These are phyloP conservation scores for Tolypocladium paradoxum DNA, from an alignment of 2,329 filamentous ascomycete species.

Conservation along the genomic window DNA sequence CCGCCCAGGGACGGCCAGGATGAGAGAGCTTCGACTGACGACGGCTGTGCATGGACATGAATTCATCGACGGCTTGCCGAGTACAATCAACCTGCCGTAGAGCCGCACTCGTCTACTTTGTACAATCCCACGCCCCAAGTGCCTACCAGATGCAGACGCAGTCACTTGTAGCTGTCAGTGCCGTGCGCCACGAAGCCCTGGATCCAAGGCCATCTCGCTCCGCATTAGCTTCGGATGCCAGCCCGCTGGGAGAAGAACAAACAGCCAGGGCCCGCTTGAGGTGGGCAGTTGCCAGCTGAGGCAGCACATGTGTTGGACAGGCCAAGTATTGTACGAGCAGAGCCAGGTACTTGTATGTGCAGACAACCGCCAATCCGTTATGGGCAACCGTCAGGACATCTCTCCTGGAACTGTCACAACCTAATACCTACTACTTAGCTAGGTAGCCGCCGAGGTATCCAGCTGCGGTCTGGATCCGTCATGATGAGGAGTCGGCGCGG, in stretches of 20 bases:
- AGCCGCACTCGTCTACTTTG: background rate
- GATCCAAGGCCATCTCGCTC: background rate
- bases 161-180: background rate
- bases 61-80: background rate
- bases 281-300: background rate
- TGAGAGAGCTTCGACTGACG: background rate
- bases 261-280: background rate
- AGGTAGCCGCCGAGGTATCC: background rate
- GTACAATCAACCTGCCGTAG: background rate
- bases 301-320: background rate
- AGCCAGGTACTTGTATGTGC: background rate
- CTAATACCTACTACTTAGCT: background rate
- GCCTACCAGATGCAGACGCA: background rate
- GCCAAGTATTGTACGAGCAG: background rate
- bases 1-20: background rate
- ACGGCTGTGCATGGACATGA: background rate
- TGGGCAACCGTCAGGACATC: background rate
- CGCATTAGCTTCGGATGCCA: background rate
- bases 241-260: background rate
- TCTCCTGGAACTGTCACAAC: too few species aligned
- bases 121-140: background rate
- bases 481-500: background rate
- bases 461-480: background rate
- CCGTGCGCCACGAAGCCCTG: background rate
- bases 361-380: background rate